These are phyloP conservation scores for Boechera stricta DNA, from an alignment of 345 rosid genomes.

Conservation along the genomic window DNA sequence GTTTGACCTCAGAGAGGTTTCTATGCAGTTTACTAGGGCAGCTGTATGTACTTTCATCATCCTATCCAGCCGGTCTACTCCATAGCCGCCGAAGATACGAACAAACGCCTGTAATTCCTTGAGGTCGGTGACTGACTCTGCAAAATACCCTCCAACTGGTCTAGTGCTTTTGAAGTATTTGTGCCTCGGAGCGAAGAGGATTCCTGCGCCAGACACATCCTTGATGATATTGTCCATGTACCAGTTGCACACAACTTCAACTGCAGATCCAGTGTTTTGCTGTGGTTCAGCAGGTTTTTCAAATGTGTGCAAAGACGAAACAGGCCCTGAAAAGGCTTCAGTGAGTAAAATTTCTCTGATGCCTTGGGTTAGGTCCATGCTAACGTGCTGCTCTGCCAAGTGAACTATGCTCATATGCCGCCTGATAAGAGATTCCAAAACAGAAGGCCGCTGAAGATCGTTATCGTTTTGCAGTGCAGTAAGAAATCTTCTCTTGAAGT, in stretches of 20 bases:
- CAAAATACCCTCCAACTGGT: constrained; percentile 99
- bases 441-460: constrained; percentile 97
- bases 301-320: constrained; percentile 74
- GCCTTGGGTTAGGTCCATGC: constrained; percentile 99
- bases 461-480: constrained; percentile 82
- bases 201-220: constrained; percentile 93
- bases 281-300: constrained; percentile 78
- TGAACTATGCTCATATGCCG: constrained; percentile 93
- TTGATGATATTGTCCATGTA: constrained; percentile 96
- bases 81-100: constrained; percentile 92
- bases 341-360: constrained; percentile 83
- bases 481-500: constrained; percentile 93
- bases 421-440: constrained; percentile 77
- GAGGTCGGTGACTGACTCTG: constrained; percentile 93
- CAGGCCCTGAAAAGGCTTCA: constrained; percentile 93
- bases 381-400: constrained; percentile 96
- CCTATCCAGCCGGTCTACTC: constrained; percentile 86
- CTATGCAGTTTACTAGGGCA: constrained; percentile 93
- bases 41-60: constrained; percentile 98
- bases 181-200: constrained; percentile 89
- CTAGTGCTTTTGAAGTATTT: constrained; percentile 95
- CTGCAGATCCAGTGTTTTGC: constrained; percentile 71
- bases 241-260: constrained; percentile 96
- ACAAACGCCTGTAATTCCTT: constrained; percentile 86
- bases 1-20: constrained; percentile 86